Base-by-base conservation (phyloP, 192 early-diverging fungal genomes). In the Coemansia sp. region DNA sequence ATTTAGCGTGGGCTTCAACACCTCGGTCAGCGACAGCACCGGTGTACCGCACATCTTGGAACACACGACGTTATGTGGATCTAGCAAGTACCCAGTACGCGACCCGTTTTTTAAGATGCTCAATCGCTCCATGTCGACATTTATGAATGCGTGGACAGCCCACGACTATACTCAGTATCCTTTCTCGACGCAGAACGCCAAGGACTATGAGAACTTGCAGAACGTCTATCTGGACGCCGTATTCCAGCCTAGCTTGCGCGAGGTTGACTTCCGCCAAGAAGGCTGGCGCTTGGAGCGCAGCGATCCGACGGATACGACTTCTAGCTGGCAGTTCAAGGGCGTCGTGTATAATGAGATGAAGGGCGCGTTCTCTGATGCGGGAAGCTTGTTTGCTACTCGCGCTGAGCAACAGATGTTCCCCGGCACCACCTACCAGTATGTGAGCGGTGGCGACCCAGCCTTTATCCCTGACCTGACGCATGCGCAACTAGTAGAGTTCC, bases 71-170 rank as follows among this genome's bases (percentile, higher is more conserved):
- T 85, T 98, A 40, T 98, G 96, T 64, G 96, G 96, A 8, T 93
- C 91, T 59, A 69, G 87, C 59, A 81, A 83, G 59, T 98, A 90
- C 67, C 96, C 95, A n/a, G 93, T 98, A 29, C 84, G 95, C 14
- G 96, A 98, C 72, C 96, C 96, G n/a, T 98, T 98, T 68, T 97
- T 98, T 85, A 98, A 98, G 77, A 98, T 98, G 96, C 82, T 95
- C 35, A 97, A 95, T 66, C 88, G 96, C 19, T 93, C 90, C 59
- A 90, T 98, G 85, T 89, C 96, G 14, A 98, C 94, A 17, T 98
- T 94, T 73, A 98, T 98, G 96, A 98, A 98, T 59, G 96, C 96
- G 0, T 89, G 93, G 84, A 98, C 96, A 14, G 94, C 89, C 19
- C 86, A 86, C 63, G 93, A 96, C 57, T 91, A 92, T 62, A 96